phyloP scores from a whole-genome alignment of 306 rosid species.

The Vicia faba region DNA sequence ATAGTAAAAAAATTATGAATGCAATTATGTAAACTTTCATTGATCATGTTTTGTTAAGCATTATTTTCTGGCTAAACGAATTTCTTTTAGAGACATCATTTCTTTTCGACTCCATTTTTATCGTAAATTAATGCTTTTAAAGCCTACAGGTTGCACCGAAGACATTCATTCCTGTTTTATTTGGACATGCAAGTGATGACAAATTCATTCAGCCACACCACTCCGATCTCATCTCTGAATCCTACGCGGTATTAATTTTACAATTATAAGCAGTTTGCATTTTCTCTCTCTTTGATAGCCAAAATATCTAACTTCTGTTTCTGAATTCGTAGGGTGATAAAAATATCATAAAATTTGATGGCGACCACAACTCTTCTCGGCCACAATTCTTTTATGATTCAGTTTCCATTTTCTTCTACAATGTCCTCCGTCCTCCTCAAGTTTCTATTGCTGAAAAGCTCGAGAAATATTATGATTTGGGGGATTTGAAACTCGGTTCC shows the following conservation, averaged over 20 bases:
- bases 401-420: conserved; percentile 94
- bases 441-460: conserved; percentile 69
- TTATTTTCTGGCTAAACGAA: conserved; percentile 28
- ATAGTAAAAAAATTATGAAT: conserved; percentile 5
- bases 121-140: conserved; percentile 37
- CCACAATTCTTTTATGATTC: conserved; percentile 97
- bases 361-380: conserved; percentile 95
- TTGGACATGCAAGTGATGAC: conserved; percentile 93
- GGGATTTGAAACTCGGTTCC: conserved; percentile 81
- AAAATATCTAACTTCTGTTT: conserved; percentile 32
- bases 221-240: conserved; percentile 70
- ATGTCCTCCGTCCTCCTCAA: conserved; percentile 86
- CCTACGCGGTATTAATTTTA: conserved; percentile 66
- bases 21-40: conserved; percentile 27
- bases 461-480: conserved; percentile 89
- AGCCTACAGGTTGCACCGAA: conserved; percentile 75
- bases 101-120: conserved; percentile 5
- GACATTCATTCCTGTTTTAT: conserved; percentile 90
- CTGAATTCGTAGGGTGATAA: conserved; percentile 76
- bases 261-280: conserved; percentile 22
- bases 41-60: too few species aligned
- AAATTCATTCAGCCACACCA: conserved; percentile 87
- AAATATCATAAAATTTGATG: conserved; percentile 85
- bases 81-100: not conserved
- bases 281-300: conserved; percentile 1